A percentile compares a stretch with the other conserved stretches of the same genome.
Evolutionary conservation across 495 filamentous ascomycete genomes (phyloP).

Genomic region (Trichocladium antarcticum): DNA sequence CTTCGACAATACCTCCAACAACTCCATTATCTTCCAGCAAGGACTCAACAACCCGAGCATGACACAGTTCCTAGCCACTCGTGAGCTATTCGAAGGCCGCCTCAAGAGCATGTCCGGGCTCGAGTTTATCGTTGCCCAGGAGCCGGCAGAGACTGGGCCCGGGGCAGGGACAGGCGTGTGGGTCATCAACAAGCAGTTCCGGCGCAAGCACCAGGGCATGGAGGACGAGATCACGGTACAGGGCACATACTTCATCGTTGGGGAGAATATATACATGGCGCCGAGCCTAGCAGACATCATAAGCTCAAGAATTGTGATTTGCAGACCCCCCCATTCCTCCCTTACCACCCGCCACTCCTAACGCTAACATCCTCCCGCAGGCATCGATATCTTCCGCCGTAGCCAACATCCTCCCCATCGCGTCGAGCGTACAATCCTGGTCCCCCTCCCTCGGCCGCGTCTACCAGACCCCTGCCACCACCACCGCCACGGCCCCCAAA

Average conservation of each 20-base stretch:
- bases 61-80: slow-evolving; percentile 46
- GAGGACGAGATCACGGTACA: slow-evolving; percentile 60
- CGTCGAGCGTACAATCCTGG: slow-evolving; percentile 55
- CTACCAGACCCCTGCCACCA: slow-evolving; percentile 47
- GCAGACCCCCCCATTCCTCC: background rate
- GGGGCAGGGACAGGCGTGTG: slow-evolving; percentile 63
- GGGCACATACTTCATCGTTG: slow-evolving; percentile 72
- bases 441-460: slow-evolving; percentile 62
- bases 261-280: slow-evolving; percentile 82
- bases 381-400: slow-evolving; percentile 53
- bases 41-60: slow-evolving; percentile 59
- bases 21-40: slow-evolving; percentile 64
- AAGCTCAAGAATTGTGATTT: slow-evolving; percentile 58
- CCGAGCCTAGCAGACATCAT: slow-evolving; percentile 70
- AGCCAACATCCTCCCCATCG: slow-evolving; percentile 48
- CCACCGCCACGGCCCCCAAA: slow-evolving; percentile 12
- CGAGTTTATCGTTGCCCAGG: slow-evolving; percentile 71
- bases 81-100: slow-evolving; percentile 66
- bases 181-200: slow-evolving; percentile 84
- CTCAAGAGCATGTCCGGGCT: slow-evolving; percentile 70
- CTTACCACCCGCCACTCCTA: background rate
- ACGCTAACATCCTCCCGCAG: slow-evolving; percentile 15
- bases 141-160: slow-evolving; percentile 55
- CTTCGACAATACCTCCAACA: slow-evolving; percentile 83
- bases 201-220: slow-evolving; percentile 47